Evolutionary conservation across 352 stramenopile species (phyloP).

Genomic region (Globisporangium uncinulatum): DNA sequence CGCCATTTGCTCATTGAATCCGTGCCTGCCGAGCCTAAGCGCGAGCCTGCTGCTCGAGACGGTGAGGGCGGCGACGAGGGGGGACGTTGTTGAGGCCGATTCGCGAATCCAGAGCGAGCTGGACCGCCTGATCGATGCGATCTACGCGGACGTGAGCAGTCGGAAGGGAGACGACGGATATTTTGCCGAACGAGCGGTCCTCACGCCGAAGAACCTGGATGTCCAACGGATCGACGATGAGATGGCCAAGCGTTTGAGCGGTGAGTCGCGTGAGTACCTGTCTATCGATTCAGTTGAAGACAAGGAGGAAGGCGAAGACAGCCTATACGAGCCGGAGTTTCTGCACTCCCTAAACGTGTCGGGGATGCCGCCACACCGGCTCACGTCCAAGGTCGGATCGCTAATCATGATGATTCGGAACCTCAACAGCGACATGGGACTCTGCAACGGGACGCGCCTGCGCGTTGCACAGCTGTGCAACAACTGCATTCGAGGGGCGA

Average conservation of each 20-base stretch:
- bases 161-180: conserved; percentile 51
- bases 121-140: too few species aligned
- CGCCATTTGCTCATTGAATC: conserved; percentile 96
- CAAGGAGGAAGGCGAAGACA: conserved; percentile 76
- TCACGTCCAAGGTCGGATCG: conserved; percentile 1
- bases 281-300: conserved; percentile 43
- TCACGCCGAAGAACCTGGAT: conserved; percentile 76
- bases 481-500: too few species aligned
- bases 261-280: background rate
- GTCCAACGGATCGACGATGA: conserved; percentile 78
- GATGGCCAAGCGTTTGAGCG: conserved; percentile 85
- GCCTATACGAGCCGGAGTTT: conserved; percentile 75
- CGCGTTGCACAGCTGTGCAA: too few species aligned
- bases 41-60: conserved; percentile 20
- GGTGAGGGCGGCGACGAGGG: too few species aligned
- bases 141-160: too few species aligned
- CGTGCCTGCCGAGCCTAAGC: conserved; percentile 98
- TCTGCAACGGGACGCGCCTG: background rate
- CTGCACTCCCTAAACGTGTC: conserved; percentile 64
- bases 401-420: conserved; percentile 15
- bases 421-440: background rate
- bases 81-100: too few species aligned
- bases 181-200: conserved; percentile 75
- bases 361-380: background rate
- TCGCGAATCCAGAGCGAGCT: too few species aligned